Conservation (phyloP, 768 basidiomycete species). For the Mycena pura region DNA sequence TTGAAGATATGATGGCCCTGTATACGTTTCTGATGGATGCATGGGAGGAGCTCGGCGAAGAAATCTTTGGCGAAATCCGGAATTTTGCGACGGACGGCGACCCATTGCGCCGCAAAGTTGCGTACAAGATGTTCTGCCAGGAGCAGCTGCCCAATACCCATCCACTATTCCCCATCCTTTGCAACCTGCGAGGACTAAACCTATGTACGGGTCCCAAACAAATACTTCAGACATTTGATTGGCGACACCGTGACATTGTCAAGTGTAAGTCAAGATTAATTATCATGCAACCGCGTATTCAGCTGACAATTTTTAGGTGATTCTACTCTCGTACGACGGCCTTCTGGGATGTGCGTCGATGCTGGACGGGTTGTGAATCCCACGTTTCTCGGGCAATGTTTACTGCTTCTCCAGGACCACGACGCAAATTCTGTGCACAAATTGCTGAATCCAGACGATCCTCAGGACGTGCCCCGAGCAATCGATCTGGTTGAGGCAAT, state of each 20-base stretch:
- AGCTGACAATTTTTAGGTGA: neutral
- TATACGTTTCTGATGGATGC: neutral
- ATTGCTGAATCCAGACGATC: conserved; percentile 36
- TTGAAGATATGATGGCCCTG: neutral
- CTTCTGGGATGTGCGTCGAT: neutral
- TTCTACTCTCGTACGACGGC: conserved; percentile 13
- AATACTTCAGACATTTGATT: conserved; percentile 23
- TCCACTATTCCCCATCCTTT: conserved; percentile 10
- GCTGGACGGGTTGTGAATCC: conserved; percentile 29
- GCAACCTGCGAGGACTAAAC: conserved; percentile 17
- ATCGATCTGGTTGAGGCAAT: conserved; percentile 31
- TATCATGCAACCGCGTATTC: neutral
- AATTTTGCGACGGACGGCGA: conserved; percentile 28
- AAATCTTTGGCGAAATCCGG: conserved; percentile 7
- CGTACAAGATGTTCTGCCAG: conserved; percentile 12
- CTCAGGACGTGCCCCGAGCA: conserved; percentile 39
- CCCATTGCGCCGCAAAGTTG: neutral
- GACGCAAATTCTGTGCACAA: conserved; percentile 18
- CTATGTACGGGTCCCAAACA: conserved; percentile 7
- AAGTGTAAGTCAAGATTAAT: conserved; percentile 19
- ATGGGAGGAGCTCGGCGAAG: neutral
- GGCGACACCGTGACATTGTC: conserved; percentile 20
- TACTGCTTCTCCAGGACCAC: conserved; percentile 25
- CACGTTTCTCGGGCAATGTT: conserved; percentile 20
- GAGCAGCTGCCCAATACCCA: neutral